phyloP scores from a whole-genome alignment of 768 basidiomycete species.

The Amanita subjunquillea region DNA sequence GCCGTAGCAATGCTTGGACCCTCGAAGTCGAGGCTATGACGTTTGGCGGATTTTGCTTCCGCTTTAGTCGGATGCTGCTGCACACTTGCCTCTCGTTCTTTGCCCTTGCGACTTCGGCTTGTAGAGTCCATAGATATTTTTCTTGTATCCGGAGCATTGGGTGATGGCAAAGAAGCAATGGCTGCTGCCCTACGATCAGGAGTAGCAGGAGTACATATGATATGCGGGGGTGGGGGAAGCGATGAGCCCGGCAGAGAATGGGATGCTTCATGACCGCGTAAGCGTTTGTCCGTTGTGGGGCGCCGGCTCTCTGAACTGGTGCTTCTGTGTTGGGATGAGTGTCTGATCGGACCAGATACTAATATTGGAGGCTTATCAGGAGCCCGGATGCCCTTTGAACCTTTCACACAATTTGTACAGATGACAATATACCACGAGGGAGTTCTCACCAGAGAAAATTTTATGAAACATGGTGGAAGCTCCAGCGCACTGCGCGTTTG shows the following conservation, averaged over 20 bases:
- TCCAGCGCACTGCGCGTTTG: slow-evolving; percentile 6
- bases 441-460: slow-evolving; percentile 20
- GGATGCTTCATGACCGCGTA: not conserved
- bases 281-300: not conserved
- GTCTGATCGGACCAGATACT: slow-evolving; percentile 22
- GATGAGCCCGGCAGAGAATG: slow-evolving; percentile 1
- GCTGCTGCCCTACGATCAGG: slow-evolving; percentile 8
- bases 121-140: not conserved
- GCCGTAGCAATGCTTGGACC: slow-evolving; percentile 33
- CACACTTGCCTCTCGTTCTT: slow-evolving; percentile 16
- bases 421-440: not conserved
- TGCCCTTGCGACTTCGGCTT: slow-evolving; percentile 12
- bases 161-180: slow-evolving; percentile 2
- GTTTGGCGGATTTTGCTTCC: slow-evolving; percentile 35
- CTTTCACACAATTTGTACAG: not conserved
- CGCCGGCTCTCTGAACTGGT: slow-evolving; percentile 10
- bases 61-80: slow-evolving; percentile 11
- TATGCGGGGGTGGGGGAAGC: slow-evolving; percentile 13
- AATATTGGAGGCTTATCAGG: slow-evolving; percentile 6
- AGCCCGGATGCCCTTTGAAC: not conserved
- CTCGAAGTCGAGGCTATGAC: slow-evolving; percentile 73
- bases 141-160: not conserved
- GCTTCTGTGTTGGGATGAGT: slow-evolving; percentile 16
- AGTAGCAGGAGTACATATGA: slow-evolving; percentile 23
- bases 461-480: slow-evolving; percentile 20